phyloP scores from a whole-genome alignment of 2,329 filamentous ascomycete genomes.

The Cladorrhinum sp. region DNA sequence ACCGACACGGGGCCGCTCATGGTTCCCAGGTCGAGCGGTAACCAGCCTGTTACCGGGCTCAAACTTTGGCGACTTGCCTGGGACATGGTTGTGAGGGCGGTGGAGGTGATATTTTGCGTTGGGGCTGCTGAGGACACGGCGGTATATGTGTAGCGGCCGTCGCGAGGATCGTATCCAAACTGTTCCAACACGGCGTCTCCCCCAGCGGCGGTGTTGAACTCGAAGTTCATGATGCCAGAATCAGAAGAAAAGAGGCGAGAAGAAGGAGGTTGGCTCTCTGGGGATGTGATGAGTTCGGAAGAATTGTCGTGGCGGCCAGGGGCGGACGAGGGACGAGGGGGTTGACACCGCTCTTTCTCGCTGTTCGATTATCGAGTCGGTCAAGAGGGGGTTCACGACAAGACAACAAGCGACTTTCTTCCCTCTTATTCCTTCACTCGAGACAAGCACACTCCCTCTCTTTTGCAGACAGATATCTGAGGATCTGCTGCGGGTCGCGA shows the following conservation, averaged over 20 bases:
- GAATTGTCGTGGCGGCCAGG: constrained; percentile 41
- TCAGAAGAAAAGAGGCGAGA: constrained; percentile 30
- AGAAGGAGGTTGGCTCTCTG: constrained; percentile 31
- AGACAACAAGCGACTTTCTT: constrained; percentile 27
- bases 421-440: neutral
- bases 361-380: constrained; percentile 31
- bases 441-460: neutral
- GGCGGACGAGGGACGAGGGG: constrained; percentile 16
- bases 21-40: constrained; percentile 49
- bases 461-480: constrained; percentile 1
- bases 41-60: constrained; percentile 43
- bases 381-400: constrained; percentile 36
- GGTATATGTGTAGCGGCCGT: constrained; percentile 49
- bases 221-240: constrained; percentile 53
- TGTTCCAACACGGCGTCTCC: constrained; percentile 59
- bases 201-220: constrained; percentile 56
- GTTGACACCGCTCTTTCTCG: constrained; percentile 46
- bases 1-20: constrained; percentile 33
- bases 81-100: constrained; percentile 37
- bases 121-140: constrained; percentile 39
- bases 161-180: constrained; percentile 55
- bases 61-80: constrained; percentile 40
- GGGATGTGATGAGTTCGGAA: constrained; percentile 40
- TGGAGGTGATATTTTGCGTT: constrained; percentile 36
- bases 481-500: neutral